Base-by-base conservation (phyloP, 495 filamentous ascomycete species). In the Neurospora cerealis region DNA sequence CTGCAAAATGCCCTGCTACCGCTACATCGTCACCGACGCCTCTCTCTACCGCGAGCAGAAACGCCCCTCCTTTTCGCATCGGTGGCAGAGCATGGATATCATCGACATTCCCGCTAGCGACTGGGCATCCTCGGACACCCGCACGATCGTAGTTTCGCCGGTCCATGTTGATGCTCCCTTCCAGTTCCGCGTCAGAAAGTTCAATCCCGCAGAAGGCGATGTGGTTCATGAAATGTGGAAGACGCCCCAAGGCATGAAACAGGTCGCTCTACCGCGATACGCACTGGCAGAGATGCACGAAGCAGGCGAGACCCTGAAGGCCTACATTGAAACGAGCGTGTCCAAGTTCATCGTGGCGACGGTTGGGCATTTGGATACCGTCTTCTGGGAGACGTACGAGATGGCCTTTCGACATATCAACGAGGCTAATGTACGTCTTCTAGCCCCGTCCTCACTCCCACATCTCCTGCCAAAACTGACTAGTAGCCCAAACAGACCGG, bases 1-100 rank as follows among this genome's bases (percentile, higher is more conserved):
- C 6, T 77, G 74, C 76, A 79, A 78, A 37, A 75, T 79, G 75
- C 78, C 76, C 28, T 79, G 78, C 71, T 78, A 75, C 60, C 76
- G 78, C 0, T 79, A 78, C 69, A 79, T 79, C 24, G 71, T 79
- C 44, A 79, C 78, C 2, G 78, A 79, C 28, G 76, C 78, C 1
- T 75, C 74, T 7, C 72, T 79, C n/a, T 79, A 78, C 69, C 73
- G 78, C 32, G 78, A 79, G 41, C 78, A 79, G 44, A 62, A 71
- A 11, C 75, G 60, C 1, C 78, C 78, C 2, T 79, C 70, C 13
- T 78, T 74, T 69, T 71, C 73, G 9, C 73, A 71, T 28, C 73
- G 78, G 2, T 79, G 78, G 78, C 76, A 79, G 69, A 75, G 54
- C 48, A 79, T 79, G 78, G 78, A 79, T 41, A 76, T 79, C 36